Base-by-base conservation (phyloP, 768 basidiomycete species). In the Termitomyces sp. region DNA sequence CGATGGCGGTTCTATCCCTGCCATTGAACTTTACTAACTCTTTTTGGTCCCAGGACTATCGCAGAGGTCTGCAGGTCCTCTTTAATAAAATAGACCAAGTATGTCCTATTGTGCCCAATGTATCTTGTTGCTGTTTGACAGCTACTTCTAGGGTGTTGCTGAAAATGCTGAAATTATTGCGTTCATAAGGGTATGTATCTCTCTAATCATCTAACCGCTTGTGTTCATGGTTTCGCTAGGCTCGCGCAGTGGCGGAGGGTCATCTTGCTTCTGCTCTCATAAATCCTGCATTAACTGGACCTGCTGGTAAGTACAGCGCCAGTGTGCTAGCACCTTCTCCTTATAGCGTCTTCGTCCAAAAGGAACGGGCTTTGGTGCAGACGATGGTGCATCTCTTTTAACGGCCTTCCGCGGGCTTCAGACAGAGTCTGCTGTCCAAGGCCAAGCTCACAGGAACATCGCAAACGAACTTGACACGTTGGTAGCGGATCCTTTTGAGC, bases 41-140 rank as follows among this genome's bases (percentile, higher is more conserved):
- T 33, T 97, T 97, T 77, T 97, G 95, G 95, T 84, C 93, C 16
- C 88, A 92, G 70, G 93, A 95, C 76, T 95, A 93, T 69, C 80
- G 91, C 47, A 83, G 76, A 59, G 95, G 94, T 36, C 80, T 97
- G 31, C 86, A 96, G 62, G 82, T 89, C 24, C 73, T 94, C 34
- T 93, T 84, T 69, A 72, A 68, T 46, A 88, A 91, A 72, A 83
- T 94, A 27, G 88, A 93, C 65, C 88, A 91, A 81, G 92, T 88
- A 39, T 42, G 54, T 49, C 62, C 58, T 56, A 6, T 39, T 39
- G 16, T 30, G n/a, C 27, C 20, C 3, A 22, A 12, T n/a, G 36
- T 49, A 59, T 65, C 27, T 27, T 47, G 33, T 44, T n/a, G 34
- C 36, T 16, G 33, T 24, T 55, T 59, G 16, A 59, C 42, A 24